These are phyloP conservation scores for Syzygium aromaticum DNA, from an alignment of 345 rosid species.

Conservation along the genomic window DNA sequence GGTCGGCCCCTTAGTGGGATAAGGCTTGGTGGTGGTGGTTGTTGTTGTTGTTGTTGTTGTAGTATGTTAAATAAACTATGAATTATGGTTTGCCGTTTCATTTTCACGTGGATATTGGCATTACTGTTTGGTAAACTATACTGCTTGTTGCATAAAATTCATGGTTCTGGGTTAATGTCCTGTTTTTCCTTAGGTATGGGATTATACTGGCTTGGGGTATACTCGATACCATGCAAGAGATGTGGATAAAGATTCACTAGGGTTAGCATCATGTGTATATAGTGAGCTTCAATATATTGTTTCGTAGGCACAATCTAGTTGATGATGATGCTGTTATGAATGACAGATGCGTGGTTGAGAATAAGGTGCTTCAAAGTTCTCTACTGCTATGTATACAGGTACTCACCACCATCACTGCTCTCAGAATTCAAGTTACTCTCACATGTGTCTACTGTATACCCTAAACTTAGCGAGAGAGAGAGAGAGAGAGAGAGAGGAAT, in stretches of 20 bases:
- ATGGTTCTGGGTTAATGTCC: background rate
- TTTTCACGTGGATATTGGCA: background rate
- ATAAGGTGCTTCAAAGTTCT: conserved; percentile 83
- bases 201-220: conserved; percentile 88
- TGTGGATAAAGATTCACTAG: conserved; percentile 57
- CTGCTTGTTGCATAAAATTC: background rate
- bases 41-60: background rate
- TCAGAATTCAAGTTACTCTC: background rate
- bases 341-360: conserved; percentile 90
- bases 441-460: background rate
- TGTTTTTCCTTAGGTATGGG: conserved; percentile 68
- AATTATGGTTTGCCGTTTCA: background rate
- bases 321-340: conserved; percentile 7
- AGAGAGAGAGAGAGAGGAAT: background rate
- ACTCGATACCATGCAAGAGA: conserved; percentile 78
- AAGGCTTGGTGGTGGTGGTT: background rate
- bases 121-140: background rate
- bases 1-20: background rate
- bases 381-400: conserved; percentile 69
- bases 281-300: background rate
- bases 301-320: background rate
- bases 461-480: background rate
- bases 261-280: conserved; percentile 35
- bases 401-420: background rate
- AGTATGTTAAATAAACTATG: background rate